Evolutionary conservation across 1,139 yeast species (phyloP), one percentile per base, ranked within the genome.

Genomic region (Pichia sp.): DNA sequence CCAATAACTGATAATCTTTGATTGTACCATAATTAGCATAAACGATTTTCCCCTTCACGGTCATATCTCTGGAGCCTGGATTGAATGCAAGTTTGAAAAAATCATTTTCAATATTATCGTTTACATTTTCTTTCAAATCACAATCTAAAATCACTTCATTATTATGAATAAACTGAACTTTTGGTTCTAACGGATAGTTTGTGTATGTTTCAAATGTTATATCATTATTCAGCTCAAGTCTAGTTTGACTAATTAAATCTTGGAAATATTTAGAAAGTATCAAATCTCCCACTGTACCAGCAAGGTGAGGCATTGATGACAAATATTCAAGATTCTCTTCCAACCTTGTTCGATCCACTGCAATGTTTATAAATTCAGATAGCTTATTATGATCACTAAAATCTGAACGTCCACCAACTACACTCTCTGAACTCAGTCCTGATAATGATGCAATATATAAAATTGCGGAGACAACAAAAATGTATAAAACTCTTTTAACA

Each of bases 251-350:
- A 62, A 84, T 76, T 43, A 73, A 72, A 12, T 71, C 68, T 48
- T 74, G 69, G 19, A 89, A 68, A 58, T 81, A 86, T 46, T 71
- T 68, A 1, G 86, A 80, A 28, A 86, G 62, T 0, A 86, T 71
- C 45, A 77, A 61, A 57, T 88, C 96, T 15, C 95, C 97, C 17
- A 75, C 74, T 2, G 96, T 80, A 2, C 97, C 97, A 0, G 96
- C 79, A 48, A 79, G 62, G 58, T 88, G 97, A 1, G 95, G 88
- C 77, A 88, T 76, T 2, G 86, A 76, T 14, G 91, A 77, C 30
- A 91, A 59, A 55, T 86, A 88, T 53, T 85, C 84, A 49, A 84
- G 59, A 45, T 81, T 77, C 43, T 77, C 83, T 54, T 79, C 79
- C 64, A 91, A 69, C 30, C 71, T 59, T n/a, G 72, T 70, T 5